Percentiles rank a stretch among this genome's conserved stretches.
Conservation (phyloP, 495 filamentous ascomycete genomes). For the Astrothelium macrocarpum region DNA sequence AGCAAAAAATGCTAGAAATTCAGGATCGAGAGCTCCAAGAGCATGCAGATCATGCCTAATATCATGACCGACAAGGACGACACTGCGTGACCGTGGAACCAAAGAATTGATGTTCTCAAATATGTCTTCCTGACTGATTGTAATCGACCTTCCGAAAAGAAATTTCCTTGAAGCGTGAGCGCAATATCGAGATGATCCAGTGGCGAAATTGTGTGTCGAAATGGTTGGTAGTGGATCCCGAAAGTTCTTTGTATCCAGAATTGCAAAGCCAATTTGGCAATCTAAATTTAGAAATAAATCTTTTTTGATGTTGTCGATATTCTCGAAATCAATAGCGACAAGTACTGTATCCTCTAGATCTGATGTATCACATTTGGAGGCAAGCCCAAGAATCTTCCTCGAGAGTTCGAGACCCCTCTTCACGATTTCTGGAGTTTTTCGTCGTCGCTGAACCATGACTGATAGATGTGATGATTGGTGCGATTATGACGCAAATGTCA, state of each 20-base stretch:
- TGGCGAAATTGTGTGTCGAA: constrained; percentile 11
- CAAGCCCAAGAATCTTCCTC: not conserved
- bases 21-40: constrained; percentile 8
- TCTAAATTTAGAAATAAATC: constrained; percentile 4
- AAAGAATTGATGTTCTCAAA: not conserved
- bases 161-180: constrained; percentile 8
- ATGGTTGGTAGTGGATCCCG: constrained; percentile 5
- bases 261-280: constrained; percentile 11
- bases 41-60: constrained; percentile 12
- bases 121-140: constrained; percentile 7
- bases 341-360: constrained; percentile 4
- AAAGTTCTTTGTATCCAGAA: constrained; percentile 11
- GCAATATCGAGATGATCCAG: constrained; percentile 7
- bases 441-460: not conserved
- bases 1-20: constrained; percentile 5
- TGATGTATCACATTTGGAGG: not conserved
- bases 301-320: constrained; percentile 11
- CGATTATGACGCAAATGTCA: not conserved
- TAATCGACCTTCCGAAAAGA: constrained; percentile 8
- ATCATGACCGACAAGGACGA: constrained; percentile 12
- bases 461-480: not conserved
- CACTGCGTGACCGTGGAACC: constrained; percentile 8
- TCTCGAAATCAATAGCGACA: constrained; percentile 12
- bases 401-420: not conserved
- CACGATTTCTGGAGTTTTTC: not conserved